Conservation (phyloP, 805 yeast species). For the Cyberlindnera lachancei region DNA sequence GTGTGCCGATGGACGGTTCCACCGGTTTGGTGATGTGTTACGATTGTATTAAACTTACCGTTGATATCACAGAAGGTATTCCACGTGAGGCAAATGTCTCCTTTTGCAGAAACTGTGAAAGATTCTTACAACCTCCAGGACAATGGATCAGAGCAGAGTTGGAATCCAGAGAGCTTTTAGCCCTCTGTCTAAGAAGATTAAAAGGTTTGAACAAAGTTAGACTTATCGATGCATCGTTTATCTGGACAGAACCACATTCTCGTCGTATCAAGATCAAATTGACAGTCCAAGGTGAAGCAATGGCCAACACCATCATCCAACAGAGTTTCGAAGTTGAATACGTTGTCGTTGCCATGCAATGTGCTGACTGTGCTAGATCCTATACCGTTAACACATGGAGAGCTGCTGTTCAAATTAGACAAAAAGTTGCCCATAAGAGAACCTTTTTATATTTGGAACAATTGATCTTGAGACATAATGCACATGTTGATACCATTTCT, state of each 20-base stretch:
- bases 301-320: conserved; percentile 84
- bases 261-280: conserved; percentile 86
- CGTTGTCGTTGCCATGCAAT: conserved; percentile 90
- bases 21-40: conserved; percentile 90
- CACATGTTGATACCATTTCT: conserved; percentile 89
- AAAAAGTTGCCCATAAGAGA: conserved; percentile 93
- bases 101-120: conserved; percentile 95
- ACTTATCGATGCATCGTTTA: conserved; percentile 85
- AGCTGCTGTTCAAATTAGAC: conserved; percentile 95
- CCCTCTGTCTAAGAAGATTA: conserved; percentile 80
- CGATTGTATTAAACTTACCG: conserved; percentile 91
- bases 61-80: conserved; percentile 88
- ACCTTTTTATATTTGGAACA: conserved; percentile 95
- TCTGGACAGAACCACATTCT: conserved; percentile 99
- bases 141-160: conserved; percentile 90
- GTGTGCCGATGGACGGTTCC: conserved; percentile 96
- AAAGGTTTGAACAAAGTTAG: conserved; percentile 84
- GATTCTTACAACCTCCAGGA: conserved; percentile 89
- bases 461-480: conserved; percentile 83
- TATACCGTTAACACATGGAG: conserved; percentile 97
- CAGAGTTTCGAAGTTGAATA: conserved; percentile 94
- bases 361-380: conserved; percentile 97
- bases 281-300: conserved; percentile 96
- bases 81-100: conserved; percentile 92
- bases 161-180: conserved; percentile 88